phyloP scores from a whole-genome alignment of 179 eudicot species.

The Corrigiola litoralis region DNA sequence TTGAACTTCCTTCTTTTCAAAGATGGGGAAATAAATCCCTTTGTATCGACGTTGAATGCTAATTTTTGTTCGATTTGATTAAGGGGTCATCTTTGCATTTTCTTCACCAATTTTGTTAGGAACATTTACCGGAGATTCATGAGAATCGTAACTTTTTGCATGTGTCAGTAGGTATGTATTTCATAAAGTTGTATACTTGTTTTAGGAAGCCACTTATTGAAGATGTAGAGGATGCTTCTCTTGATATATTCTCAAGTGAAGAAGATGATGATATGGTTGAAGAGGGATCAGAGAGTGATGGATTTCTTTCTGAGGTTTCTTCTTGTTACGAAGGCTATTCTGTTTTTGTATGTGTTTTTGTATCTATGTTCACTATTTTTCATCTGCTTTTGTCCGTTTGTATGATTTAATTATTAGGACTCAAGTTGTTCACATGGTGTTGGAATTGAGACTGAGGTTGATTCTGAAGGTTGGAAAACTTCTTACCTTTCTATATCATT shows the following conservation, averaged over 20 bases:
- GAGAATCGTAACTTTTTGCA: no score
- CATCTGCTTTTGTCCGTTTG: not conserved
- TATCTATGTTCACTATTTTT: conserved; percentile 5
- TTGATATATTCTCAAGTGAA: conserved; percentile 55
- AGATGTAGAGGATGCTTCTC: conserved; percentile 46
- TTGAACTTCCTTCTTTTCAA: no score
- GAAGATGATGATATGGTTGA: conserved; percentile 44
- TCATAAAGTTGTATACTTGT: not conserved
- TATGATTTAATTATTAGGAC: conserved; percentile 35
- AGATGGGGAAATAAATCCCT: no score
- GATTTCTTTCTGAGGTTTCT: conserved; percentile 82
- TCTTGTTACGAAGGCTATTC: not conserved
- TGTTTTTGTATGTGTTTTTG: not conserved
- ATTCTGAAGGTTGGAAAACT: conserved; percentile 45
- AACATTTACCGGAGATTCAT: no score
- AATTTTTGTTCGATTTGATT: no score
- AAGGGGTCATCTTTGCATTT: no score
- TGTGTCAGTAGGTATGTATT: not conserved
- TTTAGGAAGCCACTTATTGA: conserved; percentile 42
- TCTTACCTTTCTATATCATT: not conserved
- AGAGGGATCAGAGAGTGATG: conserved; percentile 77
- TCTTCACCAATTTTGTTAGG: no score
- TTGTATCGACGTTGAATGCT: no score
- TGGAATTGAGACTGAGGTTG: conserved; percentile 30
- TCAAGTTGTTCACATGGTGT: conserved; percentile 28